Evolutionary conservation across 768 basidiomycete genomes (phyloP).

Genomic region (Amanita fuliginea): DNA sequence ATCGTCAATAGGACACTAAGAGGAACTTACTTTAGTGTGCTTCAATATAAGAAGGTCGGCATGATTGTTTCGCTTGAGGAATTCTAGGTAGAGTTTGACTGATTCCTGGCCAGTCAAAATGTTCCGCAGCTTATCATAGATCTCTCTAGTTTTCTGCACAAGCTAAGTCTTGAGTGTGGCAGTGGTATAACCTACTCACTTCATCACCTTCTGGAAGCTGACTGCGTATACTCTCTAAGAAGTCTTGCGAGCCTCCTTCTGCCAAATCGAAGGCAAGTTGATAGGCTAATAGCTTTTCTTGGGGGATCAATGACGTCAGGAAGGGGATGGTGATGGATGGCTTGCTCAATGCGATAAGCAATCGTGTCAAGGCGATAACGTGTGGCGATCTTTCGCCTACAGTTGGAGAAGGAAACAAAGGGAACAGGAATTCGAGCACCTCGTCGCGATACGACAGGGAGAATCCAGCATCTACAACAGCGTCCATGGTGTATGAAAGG

Average conservation of each 20-base stretch:
- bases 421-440: slow-evolving; percentile 67
- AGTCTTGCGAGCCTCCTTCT: slow-evolving; percentile 91
- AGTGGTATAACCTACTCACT: slow-evolving; percentile 25
- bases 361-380: slow-evolving; percentile 73
- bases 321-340: slow-evolving; percentile 70
- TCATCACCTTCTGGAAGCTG: slow-evolving; percentile 59
- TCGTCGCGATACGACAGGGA: slow-evolving; percentile 78
- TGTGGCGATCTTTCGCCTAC: slow-evolving; percentile 66
- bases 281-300: slow-evolving; percentile 73
- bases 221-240: slow-evolving; percentile 64
- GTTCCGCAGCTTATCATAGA: slow-evolving; percentile 65
- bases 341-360: slow-evolving; percentile 82
- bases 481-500: slow-evolving; percentile 86
- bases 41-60: slow-evolving; percentile 87
- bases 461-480: slow-evolving; percentile 83
- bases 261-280: slow-evolving; percentile 95
- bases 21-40: slow-evolving; percentile 66
- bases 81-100: slow-evolving; percentile 89
- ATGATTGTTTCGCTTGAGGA: slow-evolving; percentile 90
- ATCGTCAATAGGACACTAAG: not conserved
- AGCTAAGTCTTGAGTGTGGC: slow-evolving; percentile 3
- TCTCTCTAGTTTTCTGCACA: slow-evolving; percentile 42
- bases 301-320: slow-evolving; percentile 57
- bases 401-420: slow-evolving; percentile 74
- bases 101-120: slow-evolving; percentile 90